These are phyloP conservation scores for Beauveria asiatica DNA, from an alignment of 2,329 filamentous ascomycete species.

Conservation along the genomic window DNA sequence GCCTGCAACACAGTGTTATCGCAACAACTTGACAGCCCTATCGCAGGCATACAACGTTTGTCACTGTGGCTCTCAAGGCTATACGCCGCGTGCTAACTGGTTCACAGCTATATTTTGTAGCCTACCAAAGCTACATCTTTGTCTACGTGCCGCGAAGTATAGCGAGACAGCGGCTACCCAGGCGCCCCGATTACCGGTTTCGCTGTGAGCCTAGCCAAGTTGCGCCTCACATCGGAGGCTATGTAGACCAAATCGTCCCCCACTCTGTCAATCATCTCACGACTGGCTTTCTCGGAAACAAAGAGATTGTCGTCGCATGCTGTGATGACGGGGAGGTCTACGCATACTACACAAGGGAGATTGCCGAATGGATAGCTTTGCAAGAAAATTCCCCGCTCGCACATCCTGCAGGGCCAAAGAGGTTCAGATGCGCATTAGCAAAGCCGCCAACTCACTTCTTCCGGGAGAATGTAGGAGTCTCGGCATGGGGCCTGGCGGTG, in stretches of 20 bases:
- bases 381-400: not conserved
- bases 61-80: not conserved
- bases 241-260: constrained; percentile 40
- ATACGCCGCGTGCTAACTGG: constrained; percentile 6
- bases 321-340: constrained; percentile 71
- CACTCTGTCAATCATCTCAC: constrained; percentile 64
- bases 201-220: constrained; percentile 33
- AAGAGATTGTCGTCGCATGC: constrained; percentile 59
- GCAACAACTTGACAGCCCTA: constrained; percentile 49
- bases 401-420: not conserved
- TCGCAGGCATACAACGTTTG: constrained; percentile 49
- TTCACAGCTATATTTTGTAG: constrained; percentile 50
- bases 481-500: constrained; percentile 83
- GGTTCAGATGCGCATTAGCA: not conserved
- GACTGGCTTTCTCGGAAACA: constrained; percentile 57
- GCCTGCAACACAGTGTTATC: constrained; percentile 26
- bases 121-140: constrained; percentile 48
- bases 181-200: constrained; percentile 42
- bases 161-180: constrained; percentile 38
- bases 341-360: constrained; percentile 55
- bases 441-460: constrained; percentile 48
- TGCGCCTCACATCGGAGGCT: constrained; percentile 36
- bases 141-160: constrained; percentile 44
- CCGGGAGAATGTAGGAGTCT: constrained; percentile 63
- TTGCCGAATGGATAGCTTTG: constrained; percentile 36